Evolutionary conservation across 768 basidiomycete species (phyloP), one percentile per base, ranked within the genome.

Genomic region (Psilocybe subaeruginosa): DNA sequence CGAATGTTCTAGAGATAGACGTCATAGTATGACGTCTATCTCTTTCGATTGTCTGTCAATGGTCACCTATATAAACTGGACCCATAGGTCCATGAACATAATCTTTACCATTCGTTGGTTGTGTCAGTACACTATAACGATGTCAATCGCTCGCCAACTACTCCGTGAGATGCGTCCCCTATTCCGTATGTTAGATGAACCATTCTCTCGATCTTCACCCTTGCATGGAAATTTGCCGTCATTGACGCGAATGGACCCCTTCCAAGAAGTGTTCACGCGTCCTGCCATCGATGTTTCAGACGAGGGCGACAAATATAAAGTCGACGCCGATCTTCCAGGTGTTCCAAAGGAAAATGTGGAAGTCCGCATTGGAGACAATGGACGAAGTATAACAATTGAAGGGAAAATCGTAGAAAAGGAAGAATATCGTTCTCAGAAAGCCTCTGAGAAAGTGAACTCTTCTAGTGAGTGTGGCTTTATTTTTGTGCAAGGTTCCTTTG

Each of bases 301-400:
- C 64, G 82, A 87, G 60, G 85, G 81, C 1, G 79, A 86, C 70
- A 77, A 80, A 43, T 92, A 89, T 65, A 63, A 91, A 54, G 76
- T 93, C 45, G 88, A 92, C 67, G 90, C 90, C 1, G 92, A 93
- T 68, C 68, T 93, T 29, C 92, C 91, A 19, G 91, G 91, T 0
- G 85, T 93, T 29, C 87, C 85, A 71, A 91, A 88, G 77, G 90
- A 92, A 66, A 86, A 92, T 67, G 70, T 92, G 8, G 82, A 90
- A 58, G 81, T 93, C 54, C 81, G 85, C 7, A 78, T 93, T 60
- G 89, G 89, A 8, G 87, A 91, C 58, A 84, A 81, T 14, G 91
- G 90, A 2, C 80, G 84, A 58, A 90, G 85, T 62, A 70, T 92
- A 59, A 91, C 86, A 3, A 91, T 93, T 58, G 85, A 90, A 69